Base-by-base conservation (phyloP, 1,139 yeast genomes). In the Yamadazyma aaseri region DNA sequence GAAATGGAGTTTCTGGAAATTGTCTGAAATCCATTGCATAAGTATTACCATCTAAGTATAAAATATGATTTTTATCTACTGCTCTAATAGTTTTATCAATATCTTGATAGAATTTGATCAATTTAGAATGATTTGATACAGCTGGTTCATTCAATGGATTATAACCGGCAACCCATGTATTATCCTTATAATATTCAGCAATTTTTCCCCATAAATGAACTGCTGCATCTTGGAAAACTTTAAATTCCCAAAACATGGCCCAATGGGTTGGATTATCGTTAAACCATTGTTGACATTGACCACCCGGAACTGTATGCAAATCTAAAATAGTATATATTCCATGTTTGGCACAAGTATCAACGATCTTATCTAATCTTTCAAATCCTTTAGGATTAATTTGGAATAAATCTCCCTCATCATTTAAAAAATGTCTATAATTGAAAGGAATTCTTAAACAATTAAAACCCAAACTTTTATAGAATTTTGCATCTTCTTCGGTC, bases 231-330 rank as follows among this genome's bases (percentile, higher is more conserved):
- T 68, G 74, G 50, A 68, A 65, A 11, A 64, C 54, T 41, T 59
- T 61, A 51, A 66, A 70, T 20, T 65, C 68, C 72, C 74, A 70
- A 47, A 70, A 69, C 20, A 65, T 40, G 2, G 75, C 58, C 46
- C 62, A 58, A 51, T 68, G 72, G 39, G 62, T 54, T 5, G 60
- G 65, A 3, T 69, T 58, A 49, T 70, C 76, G 28, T 60, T 49
- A 44, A 70, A 75, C 76, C 75, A 70, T 47, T 66, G 74, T 47
- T 68, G 75, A 46, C 65, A 67, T 47, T 69, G 74, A 13, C 75
- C 74, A 17, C 75, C 75, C 7, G 75, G 75, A 17, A 56, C 60
- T 8, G 74, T 57, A 42, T 70, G 75, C 29, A 70, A 59, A 41
- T 70, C 76, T 33, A 70, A 58, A 34, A 69, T 58, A 26, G 71